Evolutionary conservation across 2,329 filamentous ascomycete genomes (phyloP).

Genomic region (Cytospora chrysosperma): DNA sequence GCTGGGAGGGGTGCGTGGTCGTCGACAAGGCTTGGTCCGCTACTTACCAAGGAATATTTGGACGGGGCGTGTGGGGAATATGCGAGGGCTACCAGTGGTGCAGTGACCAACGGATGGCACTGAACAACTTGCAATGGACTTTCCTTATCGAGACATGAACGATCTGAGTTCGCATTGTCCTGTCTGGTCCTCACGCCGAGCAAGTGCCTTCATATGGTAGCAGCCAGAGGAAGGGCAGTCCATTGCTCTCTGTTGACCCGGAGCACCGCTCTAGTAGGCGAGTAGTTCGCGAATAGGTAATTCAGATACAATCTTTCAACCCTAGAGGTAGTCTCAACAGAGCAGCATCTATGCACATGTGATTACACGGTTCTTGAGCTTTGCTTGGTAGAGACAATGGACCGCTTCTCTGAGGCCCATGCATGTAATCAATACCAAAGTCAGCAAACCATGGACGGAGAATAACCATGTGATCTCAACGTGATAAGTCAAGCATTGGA

Average conservation of each 20-base stretch:
- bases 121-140: neutral
- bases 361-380: too few relatives aligned
- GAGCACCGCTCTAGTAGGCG: neutral
- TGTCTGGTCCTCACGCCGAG: too few relatives aligned
- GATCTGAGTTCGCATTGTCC: too few relatives aligned
- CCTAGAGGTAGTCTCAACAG: too few relatives aligned
- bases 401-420: neutral
- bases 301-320: neutral
- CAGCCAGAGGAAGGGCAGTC: neutral
- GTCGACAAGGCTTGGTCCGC: neutral
- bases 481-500: too few relatives aligned
- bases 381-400: neutral
- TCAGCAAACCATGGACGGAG: neutral
- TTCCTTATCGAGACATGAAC: neutral
- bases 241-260: neutral
- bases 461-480: neutral
- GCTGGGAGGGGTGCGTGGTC: slow-evolving; percentile 1
- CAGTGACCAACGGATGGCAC: neutral
- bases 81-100: neutral
- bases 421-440: neutral
- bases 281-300: neutral
- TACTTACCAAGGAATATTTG: neutral
- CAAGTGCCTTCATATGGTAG: neutral
- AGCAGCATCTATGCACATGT: too few relatives aligned
- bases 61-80: neutral